A percentile compares a stretch with the other conserved stretches of the same genome.
Conservation (phyloP, 306 rosid genomes). For the Rosa multiflora region DNA sequence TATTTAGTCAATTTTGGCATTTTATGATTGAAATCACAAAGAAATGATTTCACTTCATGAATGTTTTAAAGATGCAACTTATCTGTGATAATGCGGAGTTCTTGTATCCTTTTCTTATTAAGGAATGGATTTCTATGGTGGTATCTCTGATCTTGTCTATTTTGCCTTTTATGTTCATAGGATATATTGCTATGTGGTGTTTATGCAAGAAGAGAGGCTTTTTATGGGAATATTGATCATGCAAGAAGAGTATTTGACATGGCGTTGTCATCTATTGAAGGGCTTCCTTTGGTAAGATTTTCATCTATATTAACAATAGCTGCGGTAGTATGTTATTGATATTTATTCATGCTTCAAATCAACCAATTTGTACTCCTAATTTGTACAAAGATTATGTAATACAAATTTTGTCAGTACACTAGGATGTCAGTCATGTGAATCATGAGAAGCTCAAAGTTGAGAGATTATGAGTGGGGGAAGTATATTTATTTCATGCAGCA, state of each 20-base stretch:
- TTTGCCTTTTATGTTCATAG: constrained; percentile 39
- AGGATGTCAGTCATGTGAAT: neutral
- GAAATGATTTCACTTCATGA: neutral
- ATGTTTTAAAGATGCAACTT: constrained; percentile 7
- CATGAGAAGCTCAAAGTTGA: neutral
- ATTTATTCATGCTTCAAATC: neutral
- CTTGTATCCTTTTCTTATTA: neutral
- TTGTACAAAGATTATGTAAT: neutral
- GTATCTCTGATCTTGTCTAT: constrained; percentile 1
- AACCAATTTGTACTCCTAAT: neutral
- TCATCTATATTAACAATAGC: constrained; percentile 9
- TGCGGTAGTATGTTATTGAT: constrained; percentile 1
- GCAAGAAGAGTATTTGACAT: constrained; percentile 95
- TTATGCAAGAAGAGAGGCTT: constrained; percentile 90
- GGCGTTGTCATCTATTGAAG: constrained; percentile 80
- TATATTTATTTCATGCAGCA: neutral
- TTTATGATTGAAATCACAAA: neutral
- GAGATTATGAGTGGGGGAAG: neutral
- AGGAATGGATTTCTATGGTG: neutral
- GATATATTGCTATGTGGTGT: constrained; percentile 89
- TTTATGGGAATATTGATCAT: constrained; percentile 70
- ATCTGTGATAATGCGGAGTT: neutral
- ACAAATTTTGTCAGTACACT: neutral
- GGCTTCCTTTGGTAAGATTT: constrained; percentile 68
- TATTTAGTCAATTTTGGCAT: neutral